These are phyloP conservation scores for Aspergillus felis DNA, from an alignment of 2,329 filamentous ascomycete species.

Conservation along the genomic window DNA sequence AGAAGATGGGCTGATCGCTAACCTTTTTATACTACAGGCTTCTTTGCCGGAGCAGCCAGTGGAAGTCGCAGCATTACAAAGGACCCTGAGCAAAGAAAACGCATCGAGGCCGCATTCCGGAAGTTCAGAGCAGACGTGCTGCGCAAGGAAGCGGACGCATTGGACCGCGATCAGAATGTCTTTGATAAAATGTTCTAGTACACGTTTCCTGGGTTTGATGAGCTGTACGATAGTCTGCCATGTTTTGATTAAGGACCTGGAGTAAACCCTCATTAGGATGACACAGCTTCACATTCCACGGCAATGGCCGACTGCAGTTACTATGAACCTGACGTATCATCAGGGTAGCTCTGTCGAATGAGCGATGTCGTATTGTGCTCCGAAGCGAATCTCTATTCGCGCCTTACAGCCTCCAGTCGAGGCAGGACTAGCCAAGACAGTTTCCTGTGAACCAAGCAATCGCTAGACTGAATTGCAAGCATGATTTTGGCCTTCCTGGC, in stretches of 20 bases:
- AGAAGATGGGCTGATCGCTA: background rate
- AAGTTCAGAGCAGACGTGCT: slow-evolving; percentile 62
- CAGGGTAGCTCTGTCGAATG: background rate
- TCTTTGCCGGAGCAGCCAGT: slow-evolving; percentile 54
- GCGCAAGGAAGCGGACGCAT: slow-evolving; percentile 52
- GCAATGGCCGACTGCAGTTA: background rate
- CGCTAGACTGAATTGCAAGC: too few relatives aligned
- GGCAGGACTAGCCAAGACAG: too few relatives aligned
- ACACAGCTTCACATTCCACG: background rate
- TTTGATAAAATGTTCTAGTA: slow-evolving; percentile 23
- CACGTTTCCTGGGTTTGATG: background rate
- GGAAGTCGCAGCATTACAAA: slow-evolving; percentile 51
- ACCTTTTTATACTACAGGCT: slow-evolving; percentile 33
- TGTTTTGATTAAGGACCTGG: background rate
- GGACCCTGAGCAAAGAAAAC: slow-evolving; percentile 51
- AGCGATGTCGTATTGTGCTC: background rate
- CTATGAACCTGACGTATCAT: background rate
- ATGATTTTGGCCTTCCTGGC: too few relatives aligned
- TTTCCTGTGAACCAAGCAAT: too few relatives aligned
- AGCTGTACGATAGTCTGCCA: background rate
- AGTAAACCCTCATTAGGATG: background rate
- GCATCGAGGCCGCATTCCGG: slow-evolving; percentile 62
- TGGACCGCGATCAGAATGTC: slow-evolving; percentile 45
- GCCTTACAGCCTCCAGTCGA: too few relatives aligned
- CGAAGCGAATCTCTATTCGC: background rate